Base-by-base conservation (phyloP, 176 grass and related monocot genomes). In the Ananas comosus region DNA sequence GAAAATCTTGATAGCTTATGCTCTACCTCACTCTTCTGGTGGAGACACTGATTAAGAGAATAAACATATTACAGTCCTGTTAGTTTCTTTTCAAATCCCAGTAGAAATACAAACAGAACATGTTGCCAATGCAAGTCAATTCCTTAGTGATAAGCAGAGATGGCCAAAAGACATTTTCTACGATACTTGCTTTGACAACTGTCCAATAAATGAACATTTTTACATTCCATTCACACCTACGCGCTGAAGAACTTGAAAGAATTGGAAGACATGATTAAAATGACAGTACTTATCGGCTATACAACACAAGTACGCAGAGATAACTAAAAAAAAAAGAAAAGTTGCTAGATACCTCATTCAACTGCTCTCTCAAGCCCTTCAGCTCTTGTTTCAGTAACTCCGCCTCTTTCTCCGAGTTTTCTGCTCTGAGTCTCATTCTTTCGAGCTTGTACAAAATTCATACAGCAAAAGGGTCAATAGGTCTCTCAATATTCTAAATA, bases 331-430 rank as follows among this genome's bases (percentile, higher is more conserved):
- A 58, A 59, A 5, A 17, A 17, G 14, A 61, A 61, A 61, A 61
- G 16, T 61, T 61, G 21, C 17, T 61, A n/a, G n/a, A 52, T 61
- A 97, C 93, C 89, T 88, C 77, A 1, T 90, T 72, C 65, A 97
- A 74, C 66, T 86, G 86, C 56, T 50, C 78, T 80, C 78, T 90
- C 67, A 97, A 74, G 68, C 79, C 72, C 64, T 28, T 75, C 73
- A 90, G 78, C 63, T 90, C 84, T 64, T 87, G 73, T 25, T 74
- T 87, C 63, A 97, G 80, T 68, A 88, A 82, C 51, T 85, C 71
- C 56, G 70, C 80, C 67, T 97, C 89, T 65, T 49, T 63, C 80
- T 92, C 89, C 70, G 80, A 86, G 81, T 74, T 85, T 75, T 90
- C 76, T 49, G 93, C 84, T 75, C 74, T 92, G 24, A 97, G 83